Percentiles rank a stretch among this genome's conserved stretches.
Evolutionary conservation across 2,329 filamentous ascomycete genomes (phyloP).

Genomic region (Thelonectria rubi): DNA sequence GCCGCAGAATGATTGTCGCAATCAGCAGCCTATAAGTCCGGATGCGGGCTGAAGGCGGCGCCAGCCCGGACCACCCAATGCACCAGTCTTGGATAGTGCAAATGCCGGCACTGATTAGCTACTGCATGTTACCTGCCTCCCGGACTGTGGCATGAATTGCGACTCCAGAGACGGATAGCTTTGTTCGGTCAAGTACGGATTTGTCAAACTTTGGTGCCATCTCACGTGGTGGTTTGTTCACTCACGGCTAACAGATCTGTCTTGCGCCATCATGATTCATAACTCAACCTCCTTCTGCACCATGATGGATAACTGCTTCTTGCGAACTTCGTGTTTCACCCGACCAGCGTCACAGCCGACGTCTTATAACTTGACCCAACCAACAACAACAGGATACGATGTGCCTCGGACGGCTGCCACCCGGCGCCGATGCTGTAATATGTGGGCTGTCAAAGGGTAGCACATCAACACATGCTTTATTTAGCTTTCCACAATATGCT

Average conservation of each 20-base stretch:
- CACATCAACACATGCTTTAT: not conserved
- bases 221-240: slow-evolving; percentile 8
- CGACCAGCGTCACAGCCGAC: not conserved
- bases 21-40: not conserved
- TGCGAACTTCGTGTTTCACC: not conserved
- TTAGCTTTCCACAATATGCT: slow-evolving; percentile 2
- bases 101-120: not conserved
- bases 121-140: no score
- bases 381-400: not conserved
- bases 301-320: no score
- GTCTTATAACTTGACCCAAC: not conserved
- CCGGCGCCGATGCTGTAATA: not conserved
- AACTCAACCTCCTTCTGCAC: not conserved
- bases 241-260: not conserved
- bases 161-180: not conserved
- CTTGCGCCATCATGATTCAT: not conserved
- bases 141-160: not conserved
- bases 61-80: not conserved
- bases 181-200: not conserved
- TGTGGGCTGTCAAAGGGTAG: not conserved
- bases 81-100: not conserved
- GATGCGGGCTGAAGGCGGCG: slow-evolving; percentile 1
- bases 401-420: not conserved
- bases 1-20: not conserved
- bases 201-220: not conserved